Base-by-base conservation (phyloP, 495 filamentous ascomycete species). In the Penicillium maclennaniae region DNA sequence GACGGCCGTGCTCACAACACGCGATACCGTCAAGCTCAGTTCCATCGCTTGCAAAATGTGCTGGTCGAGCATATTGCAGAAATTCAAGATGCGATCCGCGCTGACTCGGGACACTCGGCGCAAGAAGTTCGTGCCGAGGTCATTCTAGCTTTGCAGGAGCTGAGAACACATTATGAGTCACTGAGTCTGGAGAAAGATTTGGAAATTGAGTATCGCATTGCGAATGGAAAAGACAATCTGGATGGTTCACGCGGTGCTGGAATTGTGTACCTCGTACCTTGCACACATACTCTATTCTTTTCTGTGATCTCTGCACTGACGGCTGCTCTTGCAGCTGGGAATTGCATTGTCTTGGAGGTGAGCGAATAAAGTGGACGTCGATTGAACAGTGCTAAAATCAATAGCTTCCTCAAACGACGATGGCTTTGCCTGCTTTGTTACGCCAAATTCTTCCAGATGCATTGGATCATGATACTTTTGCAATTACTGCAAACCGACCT, bases 291-390 rank as follows among this genome's bases (percentile, higher is more conserved):
- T 0, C 52, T 73, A 46, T 76, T 83, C 49, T 82, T 68, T 43
- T 78, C 73, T 0, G 53, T 78, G 1, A 59, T 83, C 23, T 62
- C 61, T 2, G 71, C 79, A 7, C 17, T 81, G 48, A 67, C 69
- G 27, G 74, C 79, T 0, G 79, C 79, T 3, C 49, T 83, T 25
- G 70, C 74, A 0, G 77, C 74, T 5, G 79, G 80, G 0, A 81
- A 80, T 52, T 79, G 78, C 55, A 67, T 81, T 8, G 60, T 81
- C 43, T 31, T 82, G 14, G 72, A 80, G 71, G 78, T 80, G 37
- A 27, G 57, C 55, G 38, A 31, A 46, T 31, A 34, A 34, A 27
- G 23, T 25, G 45, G 47, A 26, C 8, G 28, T 21, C 6, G 37
- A 14, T 8, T 8, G 45, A 51, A 16, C n/a, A 16, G 47, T 54